Base-by-base conservation (phyloP, 2,329 filamentous ascomycete genomes). In the Dactylellina leptospora region DNA sequence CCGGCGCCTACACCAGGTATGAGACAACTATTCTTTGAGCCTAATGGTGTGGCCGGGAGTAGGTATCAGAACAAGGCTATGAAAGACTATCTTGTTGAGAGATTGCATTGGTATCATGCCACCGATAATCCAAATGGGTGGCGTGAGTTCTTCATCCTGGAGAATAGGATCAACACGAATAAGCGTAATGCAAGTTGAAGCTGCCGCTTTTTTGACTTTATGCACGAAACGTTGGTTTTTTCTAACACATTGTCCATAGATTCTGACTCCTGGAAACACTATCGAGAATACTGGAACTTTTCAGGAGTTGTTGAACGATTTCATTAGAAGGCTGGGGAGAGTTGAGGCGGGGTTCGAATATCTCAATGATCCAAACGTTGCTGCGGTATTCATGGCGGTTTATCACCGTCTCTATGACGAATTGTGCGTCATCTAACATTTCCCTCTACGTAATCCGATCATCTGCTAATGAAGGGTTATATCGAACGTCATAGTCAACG, bases 281-380 rank as follows among this genome's bases (percentile, higher is more conserved):
- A 23, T 55, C 10, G 51, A 55, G n/a, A 40, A 40, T n/a, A 55
- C 51, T 10, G 51, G 51, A 55, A 55, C 51, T 2, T 55, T 55
- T n/a, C 51, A 55, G 30, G 51, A 55, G 27, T 20, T 42, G 2
- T 9, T 55, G 2, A n/a, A 9, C 10, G 33, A 38, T 42, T 55
- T 55, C 25, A 40, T 55, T 5, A 23, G 51, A 11, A 40, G 51
- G 16, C 9, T 55, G 2, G 51, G 30, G 2, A 55, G 51, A 40
- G 51, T 55, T 2, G 30, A 55, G 16, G 51, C 51, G 5, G 51
- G 51, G 16, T 40, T 55, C 16, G 11, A 42, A 42, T 55, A 55
- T 27, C 51, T 55, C 18, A 55, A 55, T 20, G 27, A 18, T 4
- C 51, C 51, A 4, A 20, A 30, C 5, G 51, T 55, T 2, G 51